phyloP scores from a whole-genome alignment of 1,284 basidiomycete species.

The Heterobasidion annosum region DNA sequence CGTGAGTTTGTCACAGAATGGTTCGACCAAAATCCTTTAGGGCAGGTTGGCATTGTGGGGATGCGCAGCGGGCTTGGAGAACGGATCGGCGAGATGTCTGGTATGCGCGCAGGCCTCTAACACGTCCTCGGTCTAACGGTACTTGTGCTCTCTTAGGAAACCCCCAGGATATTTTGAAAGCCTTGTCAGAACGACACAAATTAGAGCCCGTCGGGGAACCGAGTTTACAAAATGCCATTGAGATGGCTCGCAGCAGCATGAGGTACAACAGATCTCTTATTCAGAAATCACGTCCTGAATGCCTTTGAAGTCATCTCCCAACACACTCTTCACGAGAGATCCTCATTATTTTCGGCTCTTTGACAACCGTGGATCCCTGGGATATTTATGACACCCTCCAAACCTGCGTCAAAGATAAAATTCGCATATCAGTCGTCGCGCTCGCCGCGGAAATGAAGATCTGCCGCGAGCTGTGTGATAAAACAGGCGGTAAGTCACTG shows the following conservation, averaged over 20 bases:
- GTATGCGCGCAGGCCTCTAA: slow-evolving; percentile 30
- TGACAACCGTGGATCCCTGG: slow-evolving; percentile 95
- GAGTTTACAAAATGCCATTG: slow-evolving; percentile 91
- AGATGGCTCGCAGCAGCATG: slow-evolving; percentile 91
- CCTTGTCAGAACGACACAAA: slow-evolving; percentile 80
- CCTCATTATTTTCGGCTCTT: slow-evolving; percentile 85
- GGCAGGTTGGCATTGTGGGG: slow-evolving; percentile 92
- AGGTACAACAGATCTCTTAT: slow-evolving; percentile 34
- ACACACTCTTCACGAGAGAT: slow-evolving; percentile 95
- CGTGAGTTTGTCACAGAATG: slow-evolving; percentile 91
- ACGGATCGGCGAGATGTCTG: slow-evolving; percentile 82
- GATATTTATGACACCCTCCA: slow-evolving; percentile 92
- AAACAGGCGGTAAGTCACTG: slow-evolving; percentile 67
- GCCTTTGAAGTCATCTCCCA: slow-evolving; percentile 73
- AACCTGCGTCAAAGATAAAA: slow-evolving; percentile 71
- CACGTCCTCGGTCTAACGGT: background rate
- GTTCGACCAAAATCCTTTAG: slow-evolving; percentile 99
- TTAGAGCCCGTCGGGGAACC: slow-evolving; percentile 91
- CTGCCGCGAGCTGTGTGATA: slow-evolving; percentile 83
- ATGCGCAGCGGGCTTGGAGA: slow-evolving; percentile 88
- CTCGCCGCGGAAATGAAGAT: slow-evolving; percentile 97
- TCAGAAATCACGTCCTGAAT: slow-evolving; percentile 1
- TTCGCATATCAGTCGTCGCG: slow-evolving; percentile 89
- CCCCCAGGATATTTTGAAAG: slow-evolving; percentile 85
- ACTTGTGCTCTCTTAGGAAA: slow-evolving; percentile 54